phyloP scores from a whole-genome alignment of 2,329 filamentous ascomycete species.

The Colletotrichum shisoi region DNA sequence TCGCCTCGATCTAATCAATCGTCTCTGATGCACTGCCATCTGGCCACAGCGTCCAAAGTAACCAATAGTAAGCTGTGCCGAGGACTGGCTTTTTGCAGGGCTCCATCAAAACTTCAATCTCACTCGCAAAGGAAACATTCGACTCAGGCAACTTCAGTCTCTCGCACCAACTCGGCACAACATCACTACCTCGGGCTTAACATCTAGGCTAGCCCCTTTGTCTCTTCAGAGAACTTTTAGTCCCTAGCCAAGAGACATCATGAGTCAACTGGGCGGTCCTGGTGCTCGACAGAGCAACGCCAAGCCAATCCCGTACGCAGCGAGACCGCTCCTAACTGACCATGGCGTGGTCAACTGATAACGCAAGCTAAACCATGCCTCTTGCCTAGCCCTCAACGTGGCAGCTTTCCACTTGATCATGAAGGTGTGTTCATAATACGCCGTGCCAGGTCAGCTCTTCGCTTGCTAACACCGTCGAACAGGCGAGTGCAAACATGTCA shows the following conservation, averaged over 20 bases:
- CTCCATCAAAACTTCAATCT: slow-evolving; percentile 1
- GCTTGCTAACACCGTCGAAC: slow-evolving; percentile 21
- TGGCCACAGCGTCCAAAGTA: neutral
- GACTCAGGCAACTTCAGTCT: slow-evolving; percentile 1
- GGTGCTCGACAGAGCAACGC: slow-evolving; percentile 69
- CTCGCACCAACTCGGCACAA: neutral
- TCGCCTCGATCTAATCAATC: neutral
- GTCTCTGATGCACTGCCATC: neutral
- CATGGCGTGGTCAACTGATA: neutral
- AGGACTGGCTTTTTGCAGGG: neutral
- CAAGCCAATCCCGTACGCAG: slow-evolving; percentile 74
- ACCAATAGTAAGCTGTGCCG: neutral
- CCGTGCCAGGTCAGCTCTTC: neutral
- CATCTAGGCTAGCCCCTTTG: neutral
- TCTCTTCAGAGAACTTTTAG: neutral
- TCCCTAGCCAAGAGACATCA: slow-evolving; percentile 42
- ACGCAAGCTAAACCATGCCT: slow-evolving; percentile 11
- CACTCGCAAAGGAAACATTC: neutral
- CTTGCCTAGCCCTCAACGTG: slow-evolving; percentile 76
- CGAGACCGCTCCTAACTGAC: slow-evolving; percentile 4
- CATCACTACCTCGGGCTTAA: neutral
- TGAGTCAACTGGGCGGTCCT: slow-evolving; percentile 75
- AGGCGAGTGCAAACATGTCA: slow-evolving; percentile 94
- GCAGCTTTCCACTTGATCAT: slow-evolving; percentile 95
- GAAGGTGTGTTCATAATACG: slow-evolving; percentile 63